Evolutionary conservation across 805 yeast genomes (phyloP), one percentile per base, ranked within the genome.

Genomic region (Yueomyces sinensis): DNA sequence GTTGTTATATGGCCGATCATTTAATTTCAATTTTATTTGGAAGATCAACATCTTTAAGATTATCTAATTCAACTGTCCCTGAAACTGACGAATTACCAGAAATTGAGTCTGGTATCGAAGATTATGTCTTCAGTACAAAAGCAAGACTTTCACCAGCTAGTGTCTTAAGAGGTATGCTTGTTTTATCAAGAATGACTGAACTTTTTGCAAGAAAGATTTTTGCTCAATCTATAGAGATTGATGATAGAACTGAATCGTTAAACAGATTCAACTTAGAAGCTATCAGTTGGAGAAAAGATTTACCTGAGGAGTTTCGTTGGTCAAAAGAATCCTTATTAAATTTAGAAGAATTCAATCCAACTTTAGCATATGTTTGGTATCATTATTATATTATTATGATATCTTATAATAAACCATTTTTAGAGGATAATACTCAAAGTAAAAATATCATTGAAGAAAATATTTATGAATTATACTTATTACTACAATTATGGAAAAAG

Each of bases 1-100:
- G 79, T 5, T 64, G 72, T 31, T 74, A 67, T 44, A 54, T 73
- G 42, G 74, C 74, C 5, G 80, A 74, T 48, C 77, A 71, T 46
- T 64, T 73, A 42, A 68, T 72, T 25, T 64, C 76, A 37, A 54
- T 72, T 27, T 52, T 72, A 15, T 57, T 72, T 34, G 79, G 79
- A 4, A 52, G 78, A 35, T 76, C 78, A 0, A 65, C 74, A 1
- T 49, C 64, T 3, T 48, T 74, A 32, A 66, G 72, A 42, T 47
- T 67, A 34, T 61, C 67, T n/a, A 74, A 73, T 42, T 70, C 78
- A 1, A 63, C 76, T 3, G 70, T 73, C 13, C 72, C 73, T 0
- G 76, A 70, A 37, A 63, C 75, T 4, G 68, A 63, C 37, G 70
- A 65, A 37, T 56, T 72, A 32, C 80, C 79, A 1, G 75, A 71